Conservation (phyloP, 768 basidiomycete species). For the Kwoniella dendrophila region DNA sequence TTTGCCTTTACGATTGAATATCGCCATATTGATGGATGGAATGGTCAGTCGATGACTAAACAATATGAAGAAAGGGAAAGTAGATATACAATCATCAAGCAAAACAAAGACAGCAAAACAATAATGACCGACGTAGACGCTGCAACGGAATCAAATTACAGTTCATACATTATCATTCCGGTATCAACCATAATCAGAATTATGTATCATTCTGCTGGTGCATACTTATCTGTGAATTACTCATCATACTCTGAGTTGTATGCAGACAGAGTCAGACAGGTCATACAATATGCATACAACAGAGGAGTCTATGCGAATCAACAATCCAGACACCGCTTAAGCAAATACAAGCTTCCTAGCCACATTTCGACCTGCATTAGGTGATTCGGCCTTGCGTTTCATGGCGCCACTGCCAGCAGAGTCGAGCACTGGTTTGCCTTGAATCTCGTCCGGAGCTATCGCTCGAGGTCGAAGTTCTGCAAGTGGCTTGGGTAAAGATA, state of each 20-base stretch:
- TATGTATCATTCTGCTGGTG: too few relatives aligned
- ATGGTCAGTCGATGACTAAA: background rate
- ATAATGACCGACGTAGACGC: slow-evolving; percentile 7
- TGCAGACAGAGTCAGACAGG: too few relatives aligned
- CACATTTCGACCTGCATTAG: slow-evolving; percentile 22
- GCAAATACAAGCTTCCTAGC: slow-evolving; percentile 38
- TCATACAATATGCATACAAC: background rate
- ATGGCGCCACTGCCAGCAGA: slow-evolving; percentile 20
- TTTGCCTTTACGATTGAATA: slow-evolving; percentile 52
- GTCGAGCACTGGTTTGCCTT: slow-evolving; percentile 42
- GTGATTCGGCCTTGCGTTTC: slow-evolving; percentile 48
- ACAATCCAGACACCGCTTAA: background rate
- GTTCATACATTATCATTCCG: too few relatives aligned
- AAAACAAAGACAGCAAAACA: background rate
- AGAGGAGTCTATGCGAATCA: background rate
- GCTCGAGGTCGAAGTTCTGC: slow-evolving; percentile 62
- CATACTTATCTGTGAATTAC: too few relatives aligned
- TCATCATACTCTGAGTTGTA: too few relatives aligned
- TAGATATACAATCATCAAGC: background rate
- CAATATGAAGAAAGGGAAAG: background rate
- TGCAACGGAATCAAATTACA: slow-evolving; percentile 20
- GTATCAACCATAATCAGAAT: too few relatives aligned
- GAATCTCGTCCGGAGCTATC: slow-evolving; percentile 56
- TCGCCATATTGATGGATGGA: slow-evolving; percentile 46
- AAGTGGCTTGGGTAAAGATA: slow-evolving; percentile 73